Conservation (phyloP, 1,284 basidiomycete genomes). For the Papiliotrema nemorosa region DNA sequence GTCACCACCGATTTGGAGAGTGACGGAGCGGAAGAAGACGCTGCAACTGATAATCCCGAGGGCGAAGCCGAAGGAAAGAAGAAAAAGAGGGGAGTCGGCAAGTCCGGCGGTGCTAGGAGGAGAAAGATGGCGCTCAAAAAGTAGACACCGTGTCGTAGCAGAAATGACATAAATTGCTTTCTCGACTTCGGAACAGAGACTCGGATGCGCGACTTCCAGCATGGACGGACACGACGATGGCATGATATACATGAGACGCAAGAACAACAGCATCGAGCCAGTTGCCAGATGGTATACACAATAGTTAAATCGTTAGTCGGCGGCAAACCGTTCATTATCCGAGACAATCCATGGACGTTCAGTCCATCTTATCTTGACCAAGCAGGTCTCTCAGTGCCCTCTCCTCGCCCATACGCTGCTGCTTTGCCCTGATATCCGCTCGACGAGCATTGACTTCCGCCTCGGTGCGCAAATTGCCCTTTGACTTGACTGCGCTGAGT, state of each 20-base stretch:
- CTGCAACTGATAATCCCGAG: slow-evolving; percentile 12
- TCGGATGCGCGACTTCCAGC: no score
- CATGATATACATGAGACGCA: no score
- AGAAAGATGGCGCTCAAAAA: slow-evolving; percentile 45
- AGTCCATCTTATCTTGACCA: slow-evolving; percentile 3
- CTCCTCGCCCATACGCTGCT: slow-evolving; percentile 35
- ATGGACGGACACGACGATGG: no score
- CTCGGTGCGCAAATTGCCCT: slow-evolving; percentile 21
- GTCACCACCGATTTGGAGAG: slow-evolving; percentile 1
- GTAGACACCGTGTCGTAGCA: no score
- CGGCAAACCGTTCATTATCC: no score
- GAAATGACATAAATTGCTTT: no score
- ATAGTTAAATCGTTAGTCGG: no score
- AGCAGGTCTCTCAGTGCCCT: slow-evolving; percentile 39
- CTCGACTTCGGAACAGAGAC: no score
- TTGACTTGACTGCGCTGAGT: slow-evolving; percentile 27
- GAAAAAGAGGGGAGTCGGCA: slow-evolving; percentile 35
- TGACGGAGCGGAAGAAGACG: slow-evolving; percentile 9
- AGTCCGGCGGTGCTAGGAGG: slow-evolving; percentile 38
- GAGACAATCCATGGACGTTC: no score
- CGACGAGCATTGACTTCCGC: slow-evolving; percentile 25
- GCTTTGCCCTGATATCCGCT: slow-evolving; percentile 32
- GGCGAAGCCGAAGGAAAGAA: slow-evolving; percentile 18
- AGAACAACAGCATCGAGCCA: no score
- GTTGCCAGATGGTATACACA: no score